These are phyloP conservation scores for Candida anutae DNA, from an alignment of 1,139 yeast species.

Conservation along the genomic window DNA sequence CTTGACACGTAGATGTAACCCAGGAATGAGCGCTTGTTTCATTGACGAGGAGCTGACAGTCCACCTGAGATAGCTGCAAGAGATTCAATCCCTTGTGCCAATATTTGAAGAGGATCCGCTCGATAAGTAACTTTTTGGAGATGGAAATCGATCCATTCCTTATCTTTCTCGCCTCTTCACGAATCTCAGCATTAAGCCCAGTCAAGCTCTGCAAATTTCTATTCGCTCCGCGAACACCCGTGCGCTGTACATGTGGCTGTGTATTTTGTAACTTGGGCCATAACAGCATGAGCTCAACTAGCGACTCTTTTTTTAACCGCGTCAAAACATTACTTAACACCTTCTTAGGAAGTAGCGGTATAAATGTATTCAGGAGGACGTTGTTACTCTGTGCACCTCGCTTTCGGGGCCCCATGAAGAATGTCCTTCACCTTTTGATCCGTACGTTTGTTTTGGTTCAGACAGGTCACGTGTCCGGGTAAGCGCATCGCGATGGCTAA, in stretches of 20 bases:
- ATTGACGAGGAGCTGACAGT: slow-evolving; percentile 56
- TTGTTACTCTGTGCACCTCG: slow-evolving; percentile 10
- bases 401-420: too few species aligned
- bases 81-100: slow-evolving; percentile 63
- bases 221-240: too few species aligned
- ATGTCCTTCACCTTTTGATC: too few species aligned
- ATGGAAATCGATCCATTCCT: too few species aligned
- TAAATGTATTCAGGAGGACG: slow-evolving; percentile 33
- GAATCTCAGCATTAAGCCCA: slow-evolving; percentile 10
- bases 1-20: slow-evolving; percentile 50
- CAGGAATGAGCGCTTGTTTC: slow-evolving; percentile 46
- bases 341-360: slow-evolving; percentile 24
- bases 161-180: slow-evolving; percentile 9
- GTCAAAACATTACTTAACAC: slow-evolving; percentile 16
- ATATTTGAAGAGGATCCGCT: slow-evolving; percentile 42
- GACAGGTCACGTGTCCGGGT: too few species aligned
- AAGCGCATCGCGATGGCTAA: too few species aligned
- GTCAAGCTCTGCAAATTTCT: too few species aligned
- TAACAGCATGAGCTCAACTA: slow-evolving; percentile 23
- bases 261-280: slow-evolving; percentile 34
- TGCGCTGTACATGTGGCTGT: slow-evolving; percentile 33
- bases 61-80: slow-evolving; percentile 66
- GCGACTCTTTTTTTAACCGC: slow-evolving; percentile 27
- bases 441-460: too few species aligned
- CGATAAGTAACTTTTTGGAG: slow-evolving; percentile 41